phyloP scores from a whole-genome alignment of 2,329 filamentous ascomycete species.

The Pestalotiopsis sp. region DNA sequence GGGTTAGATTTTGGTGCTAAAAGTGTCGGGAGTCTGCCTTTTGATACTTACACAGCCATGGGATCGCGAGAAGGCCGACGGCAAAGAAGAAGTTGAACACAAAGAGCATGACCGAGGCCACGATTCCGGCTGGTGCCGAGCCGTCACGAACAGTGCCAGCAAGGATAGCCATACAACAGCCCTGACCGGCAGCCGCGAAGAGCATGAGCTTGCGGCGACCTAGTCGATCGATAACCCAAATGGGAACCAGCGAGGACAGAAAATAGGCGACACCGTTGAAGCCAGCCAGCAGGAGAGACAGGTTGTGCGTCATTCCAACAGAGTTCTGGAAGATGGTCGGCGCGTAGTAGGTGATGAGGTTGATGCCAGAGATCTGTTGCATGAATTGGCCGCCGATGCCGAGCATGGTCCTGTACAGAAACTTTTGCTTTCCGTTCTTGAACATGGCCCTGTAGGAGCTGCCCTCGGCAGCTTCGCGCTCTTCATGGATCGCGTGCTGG shows the following conservation, averaged over 20 bases:
- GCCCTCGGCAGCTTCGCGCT: slow-evolving; percentile 35
- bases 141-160: slow-evolving; percentile 42
- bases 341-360: slow-evolving; percentile 36
- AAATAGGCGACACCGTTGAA: slow-evolving; percentile 45
- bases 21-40: background rate
- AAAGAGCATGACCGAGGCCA: slow-evolving; percentile 44
- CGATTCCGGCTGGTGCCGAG: slow-evolving; percentile 37
- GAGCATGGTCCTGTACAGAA: slow-evolving; percentile 38
- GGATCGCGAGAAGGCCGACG: slow-evolving; percentile 39
- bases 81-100: slow-evolving; percentile 44
- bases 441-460: slow-evolving; percentile 35
- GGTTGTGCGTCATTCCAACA: slow-evolving; percentile 40
- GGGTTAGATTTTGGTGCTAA: background rate
- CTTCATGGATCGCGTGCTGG: slow-evolving; percentile 38
- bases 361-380: slow-evolving; percentile 38
- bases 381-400: slow-evolving; percentile 46
- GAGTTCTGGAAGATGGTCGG: slow-evolving; percentile 45
- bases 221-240: slow-evolving; percentile 38
- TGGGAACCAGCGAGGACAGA: slow-evolving; percentile 30
- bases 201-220: slow-evolving; percentile 62
- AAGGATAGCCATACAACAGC: slow-evolving; percentile 45
- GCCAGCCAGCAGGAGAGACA: slow-evolving; percentile 53
- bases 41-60: slow-evolving; percentile 26
- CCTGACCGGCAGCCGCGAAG: slow-evolving; percentile 38
- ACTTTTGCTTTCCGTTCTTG: slow-evolving; percentile 43